Evolutionary conservation across 2,329 filamentous ascomycete species (phyloP), one percentile per base, ranked within the genome.

Genomic region (Akanthomyces lecanii): DNA sequence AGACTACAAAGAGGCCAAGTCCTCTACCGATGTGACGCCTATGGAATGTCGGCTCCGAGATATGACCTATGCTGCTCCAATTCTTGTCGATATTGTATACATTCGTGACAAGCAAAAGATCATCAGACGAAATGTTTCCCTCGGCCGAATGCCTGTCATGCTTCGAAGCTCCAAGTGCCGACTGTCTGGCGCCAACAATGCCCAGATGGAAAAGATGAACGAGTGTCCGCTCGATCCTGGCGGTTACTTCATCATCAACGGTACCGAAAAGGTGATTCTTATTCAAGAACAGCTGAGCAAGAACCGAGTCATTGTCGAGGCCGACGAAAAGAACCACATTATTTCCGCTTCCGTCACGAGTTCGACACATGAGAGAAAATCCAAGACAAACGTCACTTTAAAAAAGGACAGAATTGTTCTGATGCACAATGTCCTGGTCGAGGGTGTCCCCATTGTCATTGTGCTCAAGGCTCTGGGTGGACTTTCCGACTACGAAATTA

Each of bases 231-330:
- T 99, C 47, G 95, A 99, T 72, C 95, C 96, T 0, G 95, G 95
- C 66, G 95, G 95, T 59, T 99, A 99, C 75, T 99, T 99, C 71
- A 95, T 99, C 71, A 92, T 98, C 68, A 92, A 94, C 70, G 95
- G 95, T 53, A 97, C 96, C 23, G 95, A 99, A 75, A 99, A 99
- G 80, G 95, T 99, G 69, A 99, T 99, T 72, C 80, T 99, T 50
- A 96, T 99, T 16, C 95, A 99, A 76, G 96, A 99, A 73, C 95
- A 99, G 78, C 81, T 99, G 73, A 99, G 95, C 83, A 99, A 99
- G 84, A 99, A 99, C 77, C 88, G 95, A 79, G 91, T 99, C 71
- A 97, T 99, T 73, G 94, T 99, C 18, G 96, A 99, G 77, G 89
- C 91, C 62, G 91, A 94, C 70, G 84, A 89, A 59, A 96, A 96